A percentile compares a stretch with the other conserved stretches of the same genome.
These are phyloP conservation scores for Candida tibetensis DNA, from an alignment of 805 yeast genomes.

Conservation along the genomic window DNA sequence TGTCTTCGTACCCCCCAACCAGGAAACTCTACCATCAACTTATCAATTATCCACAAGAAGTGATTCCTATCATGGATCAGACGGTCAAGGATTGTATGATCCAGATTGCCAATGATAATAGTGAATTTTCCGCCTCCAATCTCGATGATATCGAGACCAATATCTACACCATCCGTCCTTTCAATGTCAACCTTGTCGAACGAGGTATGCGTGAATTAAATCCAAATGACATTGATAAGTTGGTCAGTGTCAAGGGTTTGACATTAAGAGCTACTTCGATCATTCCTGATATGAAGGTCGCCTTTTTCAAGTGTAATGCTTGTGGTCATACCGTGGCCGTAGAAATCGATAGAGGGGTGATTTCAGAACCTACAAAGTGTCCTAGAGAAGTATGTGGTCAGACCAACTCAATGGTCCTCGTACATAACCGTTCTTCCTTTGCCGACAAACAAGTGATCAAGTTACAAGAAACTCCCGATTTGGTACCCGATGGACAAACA, in stretches of 20 bases:
- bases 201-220: slow-evolving; percentile 18
- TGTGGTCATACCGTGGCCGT: slow-evolving; percentile 91
- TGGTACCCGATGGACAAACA: slow-evolving; percentile 97
- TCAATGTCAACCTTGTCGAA: slow-evolving; percentile 61
- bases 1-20: slow-evolving; percentile 72
- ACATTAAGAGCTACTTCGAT: slow-evolving; percentile 86
- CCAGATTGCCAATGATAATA: slow-evolving; percentile 56
- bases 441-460: slow-evolving; percentile 95
- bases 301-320: slow-evolving; percentile 91
- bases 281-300: slow-evolving; percentile 97
- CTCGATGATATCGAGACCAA: slow-evolving; percentile 75
- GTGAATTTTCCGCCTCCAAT: slow-evolving; percentile 24
- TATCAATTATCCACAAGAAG: slow-evolving; percentile 92
- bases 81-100: slow-evolving; percentile 88
- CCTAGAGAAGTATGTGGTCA: slow-evolving; percentile 86
- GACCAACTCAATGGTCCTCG: slow-evolving; percentile 79
- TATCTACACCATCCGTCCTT: slow-evolving; percentile 87
- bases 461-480: slow-evolving; percentile 93
- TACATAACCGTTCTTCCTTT: slow-evolving; percentile 89
- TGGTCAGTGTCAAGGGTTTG: slow-evolving; percentile 87
- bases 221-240: slow-evolving; percentile 59
- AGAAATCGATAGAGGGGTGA: slow-evolving; percentile 91
- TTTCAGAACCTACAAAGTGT: slow-evolving; percentile 89
- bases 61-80: slow-evolving; percentile 97
- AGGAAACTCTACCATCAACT: slow-evolving; percentile 80